Evolutionary conservation across 2,329 filamentous ascomycete species (phyloP).

Genomic region (Ramularia collo-cygni): DNA sequence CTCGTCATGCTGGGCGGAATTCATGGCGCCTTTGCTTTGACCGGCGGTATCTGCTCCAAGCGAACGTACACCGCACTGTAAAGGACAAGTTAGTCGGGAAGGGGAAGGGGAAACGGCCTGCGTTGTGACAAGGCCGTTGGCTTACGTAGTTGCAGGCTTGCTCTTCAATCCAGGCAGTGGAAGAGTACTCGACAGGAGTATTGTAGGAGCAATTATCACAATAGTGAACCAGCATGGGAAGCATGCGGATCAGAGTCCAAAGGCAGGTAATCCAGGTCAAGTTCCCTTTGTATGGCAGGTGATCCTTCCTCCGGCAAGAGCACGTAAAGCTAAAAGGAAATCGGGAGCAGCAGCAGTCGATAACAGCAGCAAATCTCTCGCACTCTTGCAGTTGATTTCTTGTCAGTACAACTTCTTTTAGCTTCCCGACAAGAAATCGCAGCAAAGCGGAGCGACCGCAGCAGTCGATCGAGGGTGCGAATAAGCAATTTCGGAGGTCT

Average conservation of each 20-base stretch:
- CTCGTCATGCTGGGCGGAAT: conserved; percentile 64
- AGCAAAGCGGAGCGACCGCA: conserved; percentile 2
- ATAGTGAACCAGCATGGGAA: conserved; percentile 27
- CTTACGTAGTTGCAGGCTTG: conserved; percentile 38
- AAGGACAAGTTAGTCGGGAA: conserved; percentile 18
- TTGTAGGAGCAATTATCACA: conserved; percentile 26
- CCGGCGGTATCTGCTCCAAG: conserved; percentile 38
- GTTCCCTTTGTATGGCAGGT: no score
- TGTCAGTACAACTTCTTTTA: conserved; percentile 21
- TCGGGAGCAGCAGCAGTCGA: conserved; percentile 1
- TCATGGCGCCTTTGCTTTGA: conserved; percentile 40
- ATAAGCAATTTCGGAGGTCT: no score
- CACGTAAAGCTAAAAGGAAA: conserved; percentile 10
- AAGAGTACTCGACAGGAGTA: conserved; percentile 35
- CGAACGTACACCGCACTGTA: conserved; percentile 38
- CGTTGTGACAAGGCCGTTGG: conserved; percentile 14
- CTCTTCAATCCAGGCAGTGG: conserved; percentile 38
- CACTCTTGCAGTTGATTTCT: conserved; percentile 12
- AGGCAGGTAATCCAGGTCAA: not conserved
- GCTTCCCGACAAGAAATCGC: conserved; percentile 20
- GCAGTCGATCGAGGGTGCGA: no score
- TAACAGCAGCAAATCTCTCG: conserved; percentile 7
- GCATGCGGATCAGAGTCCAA: conserved; percentile 10
- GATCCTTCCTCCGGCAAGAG: not conserved
- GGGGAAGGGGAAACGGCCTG: conserved; percentile 12